A percentile compares a stretch with the other conserved stretches of the same genome.
Conservation (phyloP, 768 basidiomycete species). For the Phlebiopsis flavidoalba region DNA sequence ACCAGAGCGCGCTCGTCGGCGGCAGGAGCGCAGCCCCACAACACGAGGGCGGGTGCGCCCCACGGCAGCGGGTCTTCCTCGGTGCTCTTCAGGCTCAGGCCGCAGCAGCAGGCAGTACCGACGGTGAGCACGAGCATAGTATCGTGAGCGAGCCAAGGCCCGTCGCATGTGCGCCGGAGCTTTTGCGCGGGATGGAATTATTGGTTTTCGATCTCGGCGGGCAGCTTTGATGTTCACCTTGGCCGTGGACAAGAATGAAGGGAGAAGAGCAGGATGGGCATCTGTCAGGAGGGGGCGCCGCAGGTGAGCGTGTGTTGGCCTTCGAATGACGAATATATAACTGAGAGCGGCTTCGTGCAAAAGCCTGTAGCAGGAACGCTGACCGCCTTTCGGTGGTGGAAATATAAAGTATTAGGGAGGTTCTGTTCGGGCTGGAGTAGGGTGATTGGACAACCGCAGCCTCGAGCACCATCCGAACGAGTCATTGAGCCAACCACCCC, state of each 20-base stretch:
- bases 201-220: slow-evolving; percentile 60
- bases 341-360: slow-evolving; percentile 27
- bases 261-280: slow-evolving; percentile 75
- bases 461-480: slow-evolving; percentile 80
- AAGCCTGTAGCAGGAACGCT: slow-evolving; percentile 87
- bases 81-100: slow-evolving; percentile 71
- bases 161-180: slow-evolving; percentile 78
- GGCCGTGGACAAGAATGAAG: slow-evolving; percentile 58
- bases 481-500: slow-evolving; percentile 87
- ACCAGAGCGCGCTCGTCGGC: slow-evolving; percentile 48
- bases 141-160: slow-evolving; percentile 78
- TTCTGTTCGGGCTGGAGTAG: slow-evolving; percentile 41
- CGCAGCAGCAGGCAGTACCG: slow-evolving; percentile 38
- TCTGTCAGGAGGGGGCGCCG: slow-evolving; percentile 32
- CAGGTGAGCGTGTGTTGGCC: not conserved
- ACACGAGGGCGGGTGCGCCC: slow-evolving; percentile 69
- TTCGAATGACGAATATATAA: too few relatives aligned
- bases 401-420: slow-evolving; percentile 41
- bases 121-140: slow-evolving; percentile 66
- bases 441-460: slow-evolving; percentile 26
- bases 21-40: slow-evolving; percentile 61
- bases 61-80: slow-evolving; percentile 75
- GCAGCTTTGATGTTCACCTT: slow-evolving; percentile 78
- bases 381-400: slow-evolving; percentile 53
- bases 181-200: slow-evolving; percentile 55